Percentiles rank a stretch among this genome's conserved stretches.
phyloP scores from a whole-genome alignment of 2,329 filamentous ascomycete species.

The Sphaceloma murrayae region DNA sequence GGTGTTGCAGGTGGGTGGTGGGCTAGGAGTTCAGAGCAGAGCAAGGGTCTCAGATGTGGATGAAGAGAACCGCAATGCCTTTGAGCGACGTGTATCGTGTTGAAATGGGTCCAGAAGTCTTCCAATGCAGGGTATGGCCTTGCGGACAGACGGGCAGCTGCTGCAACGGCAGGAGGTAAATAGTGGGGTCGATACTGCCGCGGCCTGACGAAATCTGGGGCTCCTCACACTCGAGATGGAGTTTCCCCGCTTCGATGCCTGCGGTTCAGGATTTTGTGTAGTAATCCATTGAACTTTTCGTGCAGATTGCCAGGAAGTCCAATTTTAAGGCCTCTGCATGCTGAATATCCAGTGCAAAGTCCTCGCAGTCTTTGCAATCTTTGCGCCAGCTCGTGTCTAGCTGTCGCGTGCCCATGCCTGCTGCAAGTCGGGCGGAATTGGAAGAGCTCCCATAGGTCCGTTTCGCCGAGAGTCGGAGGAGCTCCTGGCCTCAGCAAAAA shows the following conservation, averaged over 20 bases:
- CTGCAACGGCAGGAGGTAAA: slow-evolving; percentile 16
- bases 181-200: slow-evolving; percentile 18
- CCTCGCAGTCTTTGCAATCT: no score
- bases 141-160: slow-evolving; percentile 16
- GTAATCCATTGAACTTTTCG: no score
- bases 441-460: slow-evolving; percentile 1
- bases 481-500: background rate
- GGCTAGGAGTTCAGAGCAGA: no score
- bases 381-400: background rate
- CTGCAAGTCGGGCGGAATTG: slow-evolving; percentile 12
- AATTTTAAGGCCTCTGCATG: no score
- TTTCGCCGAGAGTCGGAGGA: slow-evolving; percentile 15
- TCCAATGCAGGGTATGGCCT: slow-evolving; percentile 7
- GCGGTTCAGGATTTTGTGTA: slow-evolving; percentile 1
- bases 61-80: no score
- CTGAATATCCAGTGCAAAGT: no score
- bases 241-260: slow-evolving; percentile 11
- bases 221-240: slow-evolving; percentile 7
- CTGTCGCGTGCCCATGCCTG: slow-evolving; percentile 3
- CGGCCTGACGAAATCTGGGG: slow-evolving; percentile 18
- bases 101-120: slow-evolving; percentile 10
- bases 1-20: no score
- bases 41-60: no score
- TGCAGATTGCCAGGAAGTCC: no score
- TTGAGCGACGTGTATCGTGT: no score